Conservation (phyloP, 331 rosid species). For the Quercus tomentella region DNA sequence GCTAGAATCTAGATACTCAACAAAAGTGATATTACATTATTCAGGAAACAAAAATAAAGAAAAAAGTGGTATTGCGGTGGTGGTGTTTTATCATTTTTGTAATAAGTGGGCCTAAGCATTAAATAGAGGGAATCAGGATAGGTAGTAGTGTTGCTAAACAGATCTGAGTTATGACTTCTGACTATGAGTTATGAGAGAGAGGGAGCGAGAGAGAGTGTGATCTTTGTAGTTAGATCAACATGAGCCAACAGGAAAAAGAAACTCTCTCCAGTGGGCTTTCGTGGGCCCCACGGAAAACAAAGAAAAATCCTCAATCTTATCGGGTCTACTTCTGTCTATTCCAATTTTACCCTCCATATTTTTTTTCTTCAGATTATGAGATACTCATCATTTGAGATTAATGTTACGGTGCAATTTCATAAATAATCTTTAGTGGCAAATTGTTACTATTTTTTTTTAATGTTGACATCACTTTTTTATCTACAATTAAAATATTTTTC, state of each 20-base stretch:
- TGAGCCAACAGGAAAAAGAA: not conserved
- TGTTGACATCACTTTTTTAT: too few species aligned
- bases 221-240: not conserved
- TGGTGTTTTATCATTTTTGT: not conserved
- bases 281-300: not conserved
- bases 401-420: too few species aligned
- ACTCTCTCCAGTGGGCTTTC: not conserved
- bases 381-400: not conserved
- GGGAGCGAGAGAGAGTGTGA: too few species aligned
- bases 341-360: not conserved
- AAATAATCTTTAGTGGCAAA: too few species aligned
- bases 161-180: not conserved
- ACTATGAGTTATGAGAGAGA: too few species aligned
- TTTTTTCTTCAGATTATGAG: not conserved
- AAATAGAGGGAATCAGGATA: too few species aligned
- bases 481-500: too few species aligned
- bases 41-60: too few species aligned
- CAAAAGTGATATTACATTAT: too few species aligned
- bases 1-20: too few species aligned
- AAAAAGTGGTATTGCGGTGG: not conserved
- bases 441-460: too few species aligned
- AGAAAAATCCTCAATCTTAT: not conserved
- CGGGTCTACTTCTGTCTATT: not conserved
- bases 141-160: not conserved
- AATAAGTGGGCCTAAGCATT: too few species aligned